These are phyloP conservation scores for Ulota crispa DNA, from an alignment of 225 moss, liverwort and hornwort genomes.

Conservation along the genomic window DNA sequence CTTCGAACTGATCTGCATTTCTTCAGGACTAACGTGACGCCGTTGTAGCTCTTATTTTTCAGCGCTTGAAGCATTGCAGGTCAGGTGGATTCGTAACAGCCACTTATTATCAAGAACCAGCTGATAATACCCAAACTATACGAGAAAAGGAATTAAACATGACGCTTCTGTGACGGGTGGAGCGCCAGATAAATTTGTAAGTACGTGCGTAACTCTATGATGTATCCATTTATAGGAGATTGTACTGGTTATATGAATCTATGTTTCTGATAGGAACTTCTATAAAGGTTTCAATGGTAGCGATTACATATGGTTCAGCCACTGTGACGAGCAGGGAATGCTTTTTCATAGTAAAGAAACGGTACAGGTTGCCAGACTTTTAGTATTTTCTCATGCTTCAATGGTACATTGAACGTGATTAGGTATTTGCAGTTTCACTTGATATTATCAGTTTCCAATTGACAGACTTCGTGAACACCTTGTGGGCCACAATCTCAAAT, in stretches of 20 bases:
- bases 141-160: neutral
- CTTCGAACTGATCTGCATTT: neutral
- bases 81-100: neutral
- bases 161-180: neutral
- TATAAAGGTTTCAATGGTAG: neutral
- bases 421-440: constrained; percentile 4
- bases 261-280: neutral
- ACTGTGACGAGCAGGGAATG: constrained; percentile 3
- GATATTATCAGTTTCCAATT: neutral
- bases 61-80: constrained; percentile 5
- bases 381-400: constrained; percentile 27
- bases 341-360: neutral
- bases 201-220: neutral
- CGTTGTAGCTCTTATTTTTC: neutral
- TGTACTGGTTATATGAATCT: neutral
- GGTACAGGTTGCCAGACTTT: neutral
- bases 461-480: neutral
- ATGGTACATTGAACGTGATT: neutral
- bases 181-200: neutral
- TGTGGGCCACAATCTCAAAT: constrained; percentile 21
- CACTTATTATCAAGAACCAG: neutral
- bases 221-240: neutral
- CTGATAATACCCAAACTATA: neutral
- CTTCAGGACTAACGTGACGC: neutral
- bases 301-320: neutral